Conservation (phyloP, 352 stramenopile species). For the Halophytophthora batemanensis region DNA sequence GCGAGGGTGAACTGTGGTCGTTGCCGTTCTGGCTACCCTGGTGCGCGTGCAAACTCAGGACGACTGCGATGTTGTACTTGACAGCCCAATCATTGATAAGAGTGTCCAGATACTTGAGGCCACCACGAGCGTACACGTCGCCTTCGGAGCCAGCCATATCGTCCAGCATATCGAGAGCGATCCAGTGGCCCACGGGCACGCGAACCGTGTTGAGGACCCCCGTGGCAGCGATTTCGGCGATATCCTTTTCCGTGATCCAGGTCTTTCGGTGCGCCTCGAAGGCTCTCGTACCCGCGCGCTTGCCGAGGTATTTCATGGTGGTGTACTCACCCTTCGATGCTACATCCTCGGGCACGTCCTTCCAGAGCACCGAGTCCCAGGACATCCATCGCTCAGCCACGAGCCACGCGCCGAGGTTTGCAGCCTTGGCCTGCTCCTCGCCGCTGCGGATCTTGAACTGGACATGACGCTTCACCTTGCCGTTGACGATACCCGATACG, state of each 20-base stretch:
- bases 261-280: slow-evolving; percentile 54
- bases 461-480: too few species aligned
- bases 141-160: slow-evolving; percentile 45
- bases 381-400: slow-evolving; percentile 85
- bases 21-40: slow-evolving; percentile 78
- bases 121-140: slow-evolving; percentile 39
- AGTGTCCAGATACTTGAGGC: slow-evolving; percentile 48
- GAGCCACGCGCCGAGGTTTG: slow-evolving; percentile 79
- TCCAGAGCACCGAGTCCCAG: slow-evolving; percentile 48
- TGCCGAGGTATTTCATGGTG: slow-evolving; percentile 42
- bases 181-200: slow-evolving; percentile 79
- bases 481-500: too few species aligned
- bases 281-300: slow-evolving; percentile 34
- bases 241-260: slow-evolving; percentile 73
- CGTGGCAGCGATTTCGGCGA: slow-evolving; percentile 48
- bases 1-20: slow-evolving; percentile 61
- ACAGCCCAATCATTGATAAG: slow-evolving; percentile 43
- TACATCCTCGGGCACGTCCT: slow-evolving; percentile 33
- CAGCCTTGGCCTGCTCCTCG: slow-evolving; percentile 40
- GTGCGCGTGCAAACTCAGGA: slow-evolving; percentile 68
- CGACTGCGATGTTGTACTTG: slow-evolving; percentile 51
- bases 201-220: slow-evolving; percentile 84
- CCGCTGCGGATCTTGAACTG: slow-evolving; percentile 60
- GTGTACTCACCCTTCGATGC: slow-evolving; percentile 53
- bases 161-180: slow-evolving; percentile 65